Base-by-base conservation (phyloP, 2,329 filamentous ascomycete genomes). In the Penicillium decumbens region DNA sequence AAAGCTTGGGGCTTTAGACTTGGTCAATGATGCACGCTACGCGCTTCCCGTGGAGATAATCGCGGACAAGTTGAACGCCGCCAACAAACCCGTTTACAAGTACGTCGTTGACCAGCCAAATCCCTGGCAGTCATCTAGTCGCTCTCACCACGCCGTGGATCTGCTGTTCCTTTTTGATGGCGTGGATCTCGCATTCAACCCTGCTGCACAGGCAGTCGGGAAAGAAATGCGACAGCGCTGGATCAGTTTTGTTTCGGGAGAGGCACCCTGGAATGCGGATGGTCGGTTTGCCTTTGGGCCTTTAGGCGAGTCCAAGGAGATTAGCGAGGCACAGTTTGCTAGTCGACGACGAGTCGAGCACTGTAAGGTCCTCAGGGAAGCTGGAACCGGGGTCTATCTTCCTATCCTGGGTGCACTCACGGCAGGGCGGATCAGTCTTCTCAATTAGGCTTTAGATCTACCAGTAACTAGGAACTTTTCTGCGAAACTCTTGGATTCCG, bases 131-230 rank as follows among this genome's bases (percentile, higher is more conserved):
- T 45, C 67, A 0, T 77, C 74, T 0, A 72, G 68, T 7, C 65
- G 75, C 0, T 64, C 75, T 2, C 75, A 78, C 33, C 75, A 78
- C 49, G 75, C 72, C 0, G 71, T 78, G 2, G 75, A 78, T 53
- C 58, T 78, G 3, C 49, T 77, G 1, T 68, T 75, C 7, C 55
- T 77, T 0, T 78, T 77, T 24, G 72, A 66, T 0, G 69, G 69
- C 0, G 55, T 74, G 3, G 70, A 75, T 45, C 47, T 75, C 0
- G 61, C 62, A 0, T 68, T 68, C 20, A 66, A 68, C 1, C 63
- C 61, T 0, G 57, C 62, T 1, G 72, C 73, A 3, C 55, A 67
- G 2, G 47, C 40, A 0, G 64, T 71, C 10, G 66, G 70, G 0
- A 43, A 57, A 24, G 65, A 69, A 7, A 70, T 77, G 68, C 66